These are phyloP conservation scores for Aspergillus pseudoviridinutans DNA, from an alignment of 2,329 filamentous ascomycete genomes.

Conservation along the genomic window DNA sequence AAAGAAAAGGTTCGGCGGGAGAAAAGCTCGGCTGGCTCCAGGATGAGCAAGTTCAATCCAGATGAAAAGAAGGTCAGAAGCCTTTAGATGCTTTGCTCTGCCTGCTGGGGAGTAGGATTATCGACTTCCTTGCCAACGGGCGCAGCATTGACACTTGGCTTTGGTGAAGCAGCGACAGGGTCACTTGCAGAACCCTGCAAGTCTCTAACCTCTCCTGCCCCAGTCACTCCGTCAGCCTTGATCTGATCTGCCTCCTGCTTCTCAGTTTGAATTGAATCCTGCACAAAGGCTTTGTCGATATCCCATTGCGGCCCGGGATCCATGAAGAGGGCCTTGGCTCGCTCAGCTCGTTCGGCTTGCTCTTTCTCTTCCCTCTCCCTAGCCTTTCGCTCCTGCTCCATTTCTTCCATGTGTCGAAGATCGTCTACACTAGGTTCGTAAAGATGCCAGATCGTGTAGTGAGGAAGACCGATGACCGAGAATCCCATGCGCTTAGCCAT, in stretches of 20 bases:
- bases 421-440: conserved; percentile 99
- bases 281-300: conserved; percentile 78
- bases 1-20: neutral
- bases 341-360: conserved; percentile 67
- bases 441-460: conserved; percentile 99
- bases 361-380: conserved; percentile 77
- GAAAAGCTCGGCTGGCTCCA: neutral
- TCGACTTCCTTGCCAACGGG: neutral
- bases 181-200: conserved; percentile 20
- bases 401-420: conserved; percentile 96
- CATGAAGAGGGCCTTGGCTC: conserved; percentile 76
- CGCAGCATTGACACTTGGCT: conserved; percentile 1
- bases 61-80: neutral
- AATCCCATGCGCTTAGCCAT: conserved; percentile 97
- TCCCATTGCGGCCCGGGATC: conserved; percentile 79
- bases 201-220: conserved; percentile 4
- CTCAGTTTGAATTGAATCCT: conserved; percentile 61
- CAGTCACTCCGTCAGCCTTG: neutral
- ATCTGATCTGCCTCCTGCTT: conserved; percentile 34
- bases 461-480: conserved; percentile 89
- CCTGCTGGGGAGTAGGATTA: neutral
- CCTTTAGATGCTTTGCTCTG: neutral
- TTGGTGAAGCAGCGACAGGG: conserved; percentile 17
- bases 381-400: conserved; percentile 80
- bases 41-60: neutral